phyloP scores from a whole-genome alignment of 1,284 basidiomycete genomes.

The Leccinum angustisporum region DNA sequence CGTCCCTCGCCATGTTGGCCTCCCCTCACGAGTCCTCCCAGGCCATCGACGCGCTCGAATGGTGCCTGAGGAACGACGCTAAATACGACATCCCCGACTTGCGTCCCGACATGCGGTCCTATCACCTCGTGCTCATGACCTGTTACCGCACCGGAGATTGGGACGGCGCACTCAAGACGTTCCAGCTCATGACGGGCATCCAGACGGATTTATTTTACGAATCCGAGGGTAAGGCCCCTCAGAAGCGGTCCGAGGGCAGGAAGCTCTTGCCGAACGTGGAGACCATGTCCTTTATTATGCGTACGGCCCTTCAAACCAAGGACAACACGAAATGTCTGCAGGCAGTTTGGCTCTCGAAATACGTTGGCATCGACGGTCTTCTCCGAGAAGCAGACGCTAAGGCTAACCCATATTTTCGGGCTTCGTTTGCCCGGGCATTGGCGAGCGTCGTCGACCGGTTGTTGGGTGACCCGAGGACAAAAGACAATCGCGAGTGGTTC shows the following conservation, averaged over 20 bases:
- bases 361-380: slow-evolving; percentile 40
- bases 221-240: slow-evolving; percentile 34
- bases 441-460: slow-evolving; percentile 13
- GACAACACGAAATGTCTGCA: slow-evolving; percentile 53
- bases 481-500: slow-evolving; percentile 20
- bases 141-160: slow-evolving; percentile 66
- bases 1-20: slow-evolving; percentile 39
- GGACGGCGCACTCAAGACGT: slow-evolving; percentile 51
- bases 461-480: slow-evolving; percentile 20
- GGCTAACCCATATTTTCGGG: slow-evolving; percentile 24
- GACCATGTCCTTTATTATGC: slow-evolving; percentile 52
- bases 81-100: slow-evolving; percentile 42
- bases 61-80: slow-evolving; percentile 57
- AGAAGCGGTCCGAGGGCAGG: slow-evolving; percentile 42
- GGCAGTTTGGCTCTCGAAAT: slow-evolving; percentile 54
- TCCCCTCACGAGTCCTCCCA: slow-evolving; percentile 35
- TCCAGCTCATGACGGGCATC: slow-evolving; percentile 69
- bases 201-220: slow-evolving; percentile 52
- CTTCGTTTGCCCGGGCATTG: slow-evolving; percentile 31
- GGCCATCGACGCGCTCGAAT: slow-evolving; percentile 58
- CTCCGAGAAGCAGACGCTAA: slow-evolving; percentile 13
- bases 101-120: slow-evolving; percentile 50
- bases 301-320: slow-evolving; percentile 49
- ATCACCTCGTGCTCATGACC: slow-evolving; percentile 53
- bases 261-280: slow-evolving; percentile 47